Evolutionary conservation across 176 grass and related monocot genomes (phyloP).

Genomic region (Aegilops speltoides): DNA sequence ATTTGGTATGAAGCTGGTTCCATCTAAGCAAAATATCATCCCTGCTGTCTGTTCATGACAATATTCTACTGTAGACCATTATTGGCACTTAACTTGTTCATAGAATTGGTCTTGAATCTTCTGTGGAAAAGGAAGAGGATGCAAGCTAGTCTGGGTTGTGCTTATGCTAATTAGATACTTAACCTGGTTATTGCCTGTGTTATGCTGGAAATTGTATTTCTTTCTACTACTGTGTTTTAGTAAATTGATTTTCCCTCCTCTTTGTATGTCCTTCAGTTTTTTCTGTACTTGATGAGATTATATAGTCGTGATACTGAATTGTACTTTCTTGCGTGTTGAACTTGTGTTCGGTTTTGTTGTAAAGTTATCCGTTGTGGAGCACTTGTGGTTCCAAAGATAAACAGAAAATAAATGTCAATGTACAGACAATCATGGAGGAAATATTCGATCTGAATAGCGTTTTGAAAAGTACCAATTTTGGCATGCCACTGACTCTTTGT

Average conservation of each 20-base stretch:
- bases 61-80: background rate
- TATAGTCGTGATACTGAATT: background rate
- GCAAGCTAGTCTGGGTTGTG: background rate
- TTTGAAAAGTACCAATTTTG: background rate
- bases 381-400: conserved; percentile 6
- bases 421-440: background rate
- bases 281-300: background rate
- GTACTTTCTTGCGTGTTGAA: background rate
- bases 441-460: background rate
- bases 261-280: background rate
- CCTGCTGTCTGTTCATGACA: background rate
- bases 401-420: background rate
- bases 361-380: background rate
- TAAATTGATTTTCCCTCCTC: background rate
- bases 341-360: background rate
- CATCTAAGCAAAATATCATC: conserved; percentile 2
- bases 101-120: conserved; percentile 5
- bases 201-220: background rate
- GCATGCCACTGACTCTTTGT: background rate
- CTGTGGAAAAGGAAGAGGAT: background rate
- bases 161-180: background rate
- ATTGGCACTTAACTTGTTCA: background rate
- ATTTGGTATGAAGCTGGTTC: background rate
- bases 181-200: background rate
- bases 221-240: background rate